Base-by-base conservation (phyloP, 2,329 filamentous ascomycete genomes). In the Diaporthe sp. region DNA sequence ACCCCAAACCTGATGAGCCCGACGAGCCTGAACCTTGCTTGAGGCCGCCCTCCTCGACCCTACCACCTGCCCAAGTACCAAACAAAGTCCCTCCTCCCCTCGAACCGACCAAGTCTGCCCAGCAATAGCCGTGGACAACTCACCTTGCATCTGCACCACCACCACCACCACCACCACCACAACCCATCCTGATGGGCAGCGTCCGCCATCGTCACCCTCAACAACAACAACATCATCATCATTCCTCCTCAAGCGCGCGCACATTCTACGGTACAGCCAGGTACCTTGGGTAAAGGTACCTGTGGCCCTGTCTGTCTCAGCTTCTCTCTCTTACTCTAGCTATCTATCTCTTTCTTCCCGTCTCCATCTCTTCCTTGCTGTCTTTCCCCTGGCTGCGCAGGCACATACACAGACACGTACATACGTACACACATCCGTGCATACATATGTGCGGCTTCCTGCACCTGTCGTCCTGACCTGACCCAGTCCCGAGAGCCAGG, bases 81-180 rank as follows among this genome's bases (percentile, higher is more conserved):
- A 39, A 39, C 37, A 39, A 39, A 39, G 61, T 20, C 28, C 37
- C 61, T 47, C 42, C 17, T 67, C 22, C 17, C 61, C 7, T 34
- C 34, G 34, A 34, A 34, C 34, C 44, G 42, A 47, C 61, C 61
- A 68, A 34, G 65, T 53, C 49, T 68, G 65, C 58, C 49, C 77
- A 79, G 80, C 79, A 75, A 71, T 76, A 79, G 80, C 77, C 78
- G 80, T 82, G 82, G 82, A 84, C 83, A 84, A 84, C 83, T 84
- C 83, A 84, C 81, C 83, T 81, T 83, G 83, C 83, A 84, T 81
- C 78, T 63, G 78, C 78, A 77, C 80, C 79, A 79, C 80, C 68
- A 71, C 42, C 78, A 77, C 80, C 79, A 79, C 80, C 68, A 71
- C 42, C 67, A 34, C 20, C 68, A 47, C 25, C 67, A 57, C 13